Base-by-base conservation (phyloP, 2,329 filamentous ascomycete genomes). In the Phaeosphaeriaceae sp. region DNA sequence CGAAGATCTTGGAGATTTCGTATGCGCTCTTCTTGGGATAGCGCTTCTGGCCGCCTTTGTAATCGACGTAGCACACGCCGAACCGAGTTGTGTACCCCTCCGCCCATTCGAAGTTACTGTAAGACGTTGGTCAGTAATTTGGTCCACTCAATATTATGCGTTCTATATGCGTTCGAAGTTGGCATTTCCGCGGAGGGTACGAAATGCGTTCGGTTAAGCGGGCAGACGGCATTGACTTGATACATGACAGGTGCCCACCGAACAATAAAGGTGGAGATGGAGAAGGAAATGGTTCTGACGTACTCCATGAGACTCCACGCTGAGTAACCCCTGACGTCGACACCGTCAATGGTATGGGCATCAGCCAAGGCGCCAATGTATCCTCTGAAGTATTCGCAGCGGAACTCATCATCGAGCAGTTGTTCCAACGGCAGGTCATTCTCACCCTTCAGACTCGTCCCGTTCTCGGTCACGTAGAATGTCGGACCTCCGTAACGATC, bases 401-500 rank as follows among this genome's bases (percentile, higher is more conserved):
- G 86, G 83, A 96, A 94, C 66, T 92, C 89, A 75, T 96, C 92
- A 58, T 94, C 81, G 48, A 96, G 81, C 58, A 95, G 88, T 78
- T 91, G 70, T 61, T 91, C 88, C 22, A 86, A 76, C 1, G 88
- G 80, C 72, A 94, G 80, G 62, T 93, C 88, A 72, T 91, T 93
- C 82, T 96, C 92, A 48, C 88, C 90, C 79, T 92, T 91, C 74
- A 96, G 78, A 68, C 89, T 92, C 3, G 92, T 96, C 42, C 92
- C 92, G 77, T 93, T 96, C 82, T 96, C 92, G 0, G 92, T 96
- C 54, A 95, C 90, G 76, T 92, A 94, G 79, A 96, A 93, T 71
- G 86, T 88, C 40, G 92, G 92, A 66, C 85, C 81, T 40, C 83
- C 84, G 78, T 96, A 96, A 22, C 92, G 86, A 73, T 90, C 88